Evolutionary conservation across 306 rosid species (phyloP), one percentile per base, ranked within the genome.

Genomic region (Neltuma alba): DNA sequence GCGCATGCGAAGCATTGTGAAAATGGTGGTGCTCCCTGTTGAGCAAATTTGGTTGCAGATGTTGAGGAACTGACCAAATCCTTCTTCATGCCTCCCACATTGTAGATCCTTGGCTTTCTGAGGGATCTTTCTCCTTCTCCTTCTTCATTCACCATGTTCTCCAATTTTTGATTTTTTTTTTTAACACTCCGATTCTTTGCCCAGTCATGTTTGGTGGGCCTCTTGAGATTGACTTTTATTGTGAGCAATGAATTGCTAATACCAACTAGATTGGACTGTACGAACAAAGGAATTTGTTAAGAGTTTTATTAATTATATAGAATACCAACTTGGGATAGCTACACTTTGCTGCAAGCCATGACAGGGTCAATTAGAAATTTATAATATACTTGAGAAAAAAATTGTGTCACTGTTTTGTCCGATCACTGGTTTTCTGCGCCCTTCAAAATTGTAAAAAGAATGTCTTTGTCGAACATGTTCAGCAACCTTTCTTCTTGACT

Each of bases 1-100:
- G 61, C n/a, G 61, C 61, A 21, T n/a, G 28, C 27, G 30, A 54
- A 54, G 4, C n/a, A 45, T 14, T 45, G 10, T 20, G 60, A n/a
- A 52, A 52, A n/a, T n/a, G 61, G 61, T n/a, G 61, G 60, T 21
- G 28, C 60, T 52, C 28, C 60, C 60, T 52, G 28, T 52, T 52
- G 3, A 42, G 48, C 48, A 40, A 40, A 40, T 44, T 44, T 50
- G 6, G 23, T 50, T 63, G 69, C 40, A 30, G 69, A 33, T 41
- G 69, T 63, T 63, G 69, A 63, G 41, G 69, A 63, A 63, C 41
- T 42, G 18, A 63, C 41, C 69, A 25, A 13, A 15, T n/a, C 34
- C 25, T 63, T 63, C 6, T 33, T 16, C 42, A 63, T 63, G 69
- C 23, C 31, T 23, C 31, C 23, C 69, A 16, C 41, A 1, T 16